Evolutionary conservation across 1,284 basidiomycete species (phyloP).

Genomic region (Lignosus rhinocerotis): DNA sequence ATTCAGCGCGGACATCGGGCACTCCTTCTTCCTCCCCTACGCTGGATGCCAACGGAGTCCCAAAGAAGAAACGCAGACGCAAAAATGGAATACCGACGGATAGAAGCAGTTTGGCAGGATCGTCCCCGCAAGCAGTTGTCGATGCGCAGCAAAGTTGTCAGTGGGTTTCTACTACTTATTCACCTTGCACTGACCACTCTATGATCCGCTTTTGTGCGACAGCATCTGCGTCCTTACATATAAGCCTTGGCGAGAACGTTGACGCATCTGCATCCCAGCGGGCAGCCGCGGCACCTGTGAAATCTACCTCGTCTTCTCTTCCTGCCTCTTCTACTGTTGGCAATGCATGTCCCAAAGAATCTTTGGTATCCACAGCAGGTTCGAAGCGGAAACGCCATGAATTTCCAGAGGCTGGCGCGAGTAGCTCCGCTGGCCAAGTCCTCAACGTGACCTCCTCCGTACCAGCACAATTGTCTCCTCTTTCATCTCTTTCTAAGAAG

Average conservation of each 20-base stretch:
- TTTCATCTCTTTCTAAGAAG: constrained; percentile 3
- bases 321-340: neutral
- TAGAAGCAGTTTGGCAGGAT: neutral
- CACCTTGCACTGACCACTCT: too few relatives aligned
- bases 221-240: neutral
- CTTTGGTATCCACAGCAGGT: neutral
- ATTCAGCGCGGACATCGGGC: neutral
- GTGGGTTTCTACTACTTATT: neutral
- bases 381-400: constrained; percentile 19
- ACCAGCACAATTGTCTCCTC: neutral
- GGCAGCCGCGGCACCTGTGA: neutral
- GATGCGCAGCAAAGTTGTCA: neutral
- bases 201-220: too few relatives aligned
- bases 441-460: neutral
- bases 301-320: neutral
- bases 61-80: constrained; percentile 33
- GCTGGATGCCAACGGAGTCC: constrained; percentile 11
- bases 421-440: neutral
- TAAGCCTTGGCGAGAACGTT: neutral
- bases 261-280: neutral
- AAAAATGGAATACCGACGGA: neutral
- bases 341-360: neutral
- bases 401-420: neutral
- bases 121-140: neutral
- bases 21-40: constrained; percentile 3